Evolutionary conservation across 352 stramenopile species (phyloP).

Genomic region (Pythium phragmitis): DNA sequence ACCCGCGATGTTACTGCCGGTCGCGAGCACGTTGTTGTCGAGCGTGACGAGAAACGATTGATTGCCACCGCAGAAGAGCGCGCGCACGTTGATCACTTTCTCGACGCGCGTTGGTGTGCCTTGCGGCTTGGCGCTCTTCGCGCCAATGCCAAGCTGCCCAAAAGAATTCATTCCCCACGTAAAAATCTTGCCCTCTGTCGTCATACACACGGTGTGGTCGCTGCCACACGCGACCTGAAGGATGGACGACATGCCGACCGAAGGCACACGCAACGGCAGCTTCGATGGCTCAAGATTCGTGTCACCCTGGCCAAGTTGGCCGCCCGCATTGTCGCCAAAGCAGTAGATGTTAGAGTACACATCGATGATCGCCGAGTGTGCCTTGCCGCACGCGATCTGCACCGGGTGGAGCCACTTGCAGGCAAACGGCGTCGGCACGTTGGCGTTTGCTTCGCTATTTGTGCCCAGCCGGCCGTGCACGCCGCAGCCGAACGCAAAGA

Average conservation of each 20-base stretch:
- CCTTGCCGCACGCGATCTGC: conserved; percentile 64
- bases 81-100: conserved; percentile 43
- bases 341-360: conserved; percentile 78
- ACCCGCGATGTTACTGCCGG: conserved; percentile 60
- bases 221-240: conserved; percentile 54
- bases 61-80: conserved; percentile 46
- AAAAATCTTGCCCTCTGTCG: conserved; percentile 51
- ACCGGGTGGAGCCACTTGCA: conserved; percentile 68
- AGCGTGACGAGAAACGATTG: conserved; percentile 65
- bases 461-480: conserved; percentile 54
- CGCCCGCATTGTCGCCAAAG: conserved; percentile 46
- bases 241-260: conserved; percentile 39
- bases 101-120: conserved; percentile 47
- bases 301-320: conserved; percentile 62
- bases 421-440: conserved; percentile 48
- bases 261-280: conserved; percentile 48
- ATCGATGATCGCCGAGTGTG: conserved; percentile 70
- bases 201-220: conserved; percentile 67
- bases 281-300: conserved; percentile 53
- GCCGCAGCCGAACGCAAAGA: conserved; percentile 68
- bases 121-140: conserved; percentile 30
- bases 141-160: conserved; percentile 54
- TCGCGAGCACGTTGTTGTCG: conserved; percentile 52
- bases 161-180: conserved; percentile 66
- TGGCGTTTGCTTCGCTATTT: conserved; percentile 44